phyloP scores from a whole-genome alignment of 345 rosid genomes.

The Noccaea caerulescens region DNA sequence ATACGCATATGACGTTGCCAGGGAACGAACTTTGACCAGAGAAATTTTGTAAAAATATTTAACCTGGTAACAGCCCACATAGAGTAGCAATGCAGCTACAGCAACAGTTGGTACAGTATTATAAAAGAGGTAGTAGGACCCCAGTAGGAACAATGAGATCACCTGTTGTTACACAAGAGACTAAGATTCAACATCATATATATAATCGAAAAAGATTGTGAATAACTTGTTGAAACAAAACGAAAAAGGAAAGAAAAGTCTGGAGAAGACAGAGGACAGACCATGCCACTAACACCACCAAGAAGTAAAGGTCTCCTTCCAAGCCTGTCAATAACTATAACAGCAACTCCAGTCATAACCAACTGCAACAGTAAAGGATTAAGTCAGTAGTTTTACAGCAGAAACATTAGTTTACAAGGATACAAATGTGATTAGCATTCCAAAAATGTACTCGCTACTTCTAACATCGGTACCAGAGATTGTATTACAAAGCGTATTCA shows the following conservation, averaged over 20 bases:
- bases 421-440: conserved; percentile 4
- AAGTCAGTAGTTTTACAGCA: conserved; percentile 19
- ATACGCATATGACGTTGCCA: not conserved
- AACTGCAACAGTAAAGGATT: conserved; percentile 53
- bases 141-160: conserved; percentile 82
- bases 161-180: conserved; percentile 52
- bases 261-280: conserved; percentile 39
- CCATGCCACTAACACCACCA: conserved; percentile 95
- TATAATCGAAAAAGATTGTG: not conserved
- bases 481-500: conserved; percentile 8
- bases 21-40: conserved; percentile 12
- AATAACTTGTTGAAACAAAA: not conserved
- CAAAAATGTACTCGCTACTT: not conserved
- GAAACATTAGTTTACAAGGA: conserved; percentile 5
- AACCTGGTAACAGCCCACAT: conserved; percentile 99
- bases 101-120: conserved; percentile 65
- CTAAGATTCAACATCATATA: conserved; percentile 7
- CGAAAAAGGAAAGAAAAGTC: not conserved
- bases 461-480: conserved; percentile 14
- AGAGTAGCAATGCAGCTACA: conserved; percentile 76
- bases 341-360: conserved; percentile 90
- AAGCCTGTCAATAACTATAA: conserved; percentile 79
- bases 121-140: conserved; percentile 87
- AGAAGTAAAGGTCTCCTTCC: conserved; percentile 96
- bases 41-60: conserved; percentile 25